Percentiles rank a stretch among this genome's conserved stretches.
These are phyloP conservation scores for Leccinum uliginosum DNA, from an alignment of 768 basidiomycete genomes.

Conservation along the genomic window DNA sequence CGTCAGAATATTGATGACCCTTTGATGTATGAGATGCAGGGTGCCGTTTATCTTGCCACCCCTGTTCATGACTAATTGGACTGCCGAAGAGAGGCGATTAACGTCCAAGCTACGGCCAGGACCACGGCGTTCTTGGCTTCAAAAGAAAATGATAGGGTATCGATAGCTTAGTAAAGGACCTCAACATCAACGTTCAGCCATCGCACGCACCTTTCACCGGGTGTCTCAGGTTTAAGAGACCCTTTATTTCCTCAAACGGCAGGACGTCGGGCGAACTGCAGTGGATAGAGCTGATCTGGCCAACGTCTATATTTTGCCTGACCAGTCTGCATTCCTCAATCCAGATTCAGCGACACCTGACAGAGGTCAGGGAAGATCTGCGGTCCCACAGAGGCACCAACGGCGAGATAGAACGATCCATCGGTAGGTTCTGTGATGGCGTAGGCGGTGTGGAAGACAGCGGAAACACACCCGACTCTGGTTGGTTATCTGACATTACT, in stretches of 20 bases:
- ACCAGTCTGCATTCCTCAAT: constrained; percentile 73
- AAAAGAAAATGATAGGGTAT: too few species aligned
- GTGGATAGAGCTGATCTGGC: constrained; percentile 79
- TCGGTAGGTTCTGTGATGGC: constrained; percentile 67
- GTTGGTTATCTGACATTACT: constrained; percentile 66
- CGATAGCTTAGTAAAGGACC: too few species aligned
- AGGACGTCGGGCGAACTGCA: constrained; percentile 52
- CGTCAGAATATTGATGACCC: background rate
- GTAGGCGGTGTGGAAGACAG: constrained; percentile 79
- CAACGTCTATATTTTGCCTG: constrained; percentile 69
- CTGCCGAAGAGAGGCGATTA: constrained; percentile 60
- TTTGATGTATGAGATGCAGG: constrained; percentile 18
- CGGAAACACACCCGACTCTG: constrained; percentile 79
- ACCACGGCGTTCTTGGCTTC: background rate
- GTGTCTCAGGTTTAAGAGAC: constrained; percentile 60
- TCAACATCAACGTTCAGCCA: background rate
- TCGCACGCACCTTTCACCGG: constrained; percentile 51
- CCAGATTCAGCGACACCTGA: constrained; percentile 69
- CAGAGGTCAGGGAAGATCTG: constrained; percentile 77
- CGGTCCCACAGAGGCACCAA: constrained; percentile 85
- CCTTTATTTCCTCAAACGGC: constrained; percentile 48
- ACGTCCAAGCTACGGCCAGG: constrained; percentile 50
- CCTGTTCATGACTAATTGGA: constrained; percentile 57
- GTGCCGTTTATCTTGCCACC: constrained; percentile 58
- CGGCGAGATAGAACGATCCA: constrained; percentile 63